Percentiles rank a stretch among this genome's conserved stretches.
phyloP scores from a whole-genome alignment of 495 filamentous ascomycete species.

The Podospora didyma region DNA sequence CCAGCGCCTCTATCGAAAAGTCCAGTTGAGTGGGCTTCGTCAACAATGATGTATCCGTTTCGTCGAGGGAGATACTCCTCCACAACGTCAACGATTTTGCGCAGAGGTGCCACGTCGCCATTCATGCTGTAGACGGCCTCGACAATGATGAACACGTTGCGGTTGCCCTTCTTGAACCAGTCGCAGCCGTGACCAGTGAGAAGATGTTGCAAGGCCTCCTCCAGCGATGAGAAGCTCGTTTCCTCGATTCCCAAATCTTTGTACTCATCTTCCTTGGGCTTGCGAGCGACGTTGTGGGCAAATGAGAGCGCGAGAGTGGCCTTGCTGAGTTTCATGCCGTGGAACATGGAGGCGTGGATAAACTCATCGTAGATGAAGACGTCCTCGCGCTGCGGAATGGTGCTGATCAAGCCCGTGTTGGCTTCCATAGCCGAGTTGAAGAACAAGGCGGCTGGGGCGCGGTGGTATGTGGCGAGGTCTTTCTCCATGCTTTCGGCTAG shows the following conservation, averaged over 20 bases:
- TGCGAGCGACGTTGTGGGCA: conserved; percentile 50
- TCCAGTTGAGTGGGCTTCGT: conserved; percentile 76
- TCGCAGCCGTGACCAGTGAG: no score
- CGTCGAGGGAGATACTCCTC: conserved; percentile 51
- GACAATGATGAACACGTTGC: conserved; percentile 61
- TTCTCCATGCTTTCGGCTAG: conserved; percentile 62
- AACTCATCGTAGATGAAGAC: conserved; percentile 68
- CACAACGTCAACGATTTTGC: conserved; percentile 52
- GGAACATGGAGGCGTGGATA: conserved; percentile 74
- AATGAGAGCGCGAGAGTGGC: conserved; percentile 51
- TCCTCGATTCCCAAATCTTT: no score
- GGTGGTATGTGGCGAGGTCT: conserved; percentile 62
- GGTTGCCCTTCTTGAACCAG: conserved; percentile 28
- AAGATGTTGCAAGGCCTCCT: no score
- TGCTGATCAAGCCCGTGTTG: conserved; percentile 64
- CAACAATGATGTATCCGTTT: conserved; percentile 69
- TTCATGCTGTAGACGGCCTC: conserved; percentile 87
- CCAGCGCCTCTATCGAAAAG: conserved; percentile 64
- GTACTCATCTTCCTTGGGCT: no score
- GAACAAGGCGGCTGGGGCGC: conserved; percentile 59
- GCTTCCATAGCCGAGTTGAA: conserved; percentile 80
- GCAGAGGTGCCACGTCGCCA: conserved; percentile 65
- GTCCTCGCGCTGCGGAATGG: conserved; percentile 66
- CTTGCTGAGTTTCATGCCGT: conserved; percentile 68
- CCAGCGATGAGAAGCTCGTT: no score